These are phyloP conservation scores for Byssothecium circinans DNA, from an alignment of 2,329 filamentous ascomycete species.

Conservation along the genomic window DNA sequence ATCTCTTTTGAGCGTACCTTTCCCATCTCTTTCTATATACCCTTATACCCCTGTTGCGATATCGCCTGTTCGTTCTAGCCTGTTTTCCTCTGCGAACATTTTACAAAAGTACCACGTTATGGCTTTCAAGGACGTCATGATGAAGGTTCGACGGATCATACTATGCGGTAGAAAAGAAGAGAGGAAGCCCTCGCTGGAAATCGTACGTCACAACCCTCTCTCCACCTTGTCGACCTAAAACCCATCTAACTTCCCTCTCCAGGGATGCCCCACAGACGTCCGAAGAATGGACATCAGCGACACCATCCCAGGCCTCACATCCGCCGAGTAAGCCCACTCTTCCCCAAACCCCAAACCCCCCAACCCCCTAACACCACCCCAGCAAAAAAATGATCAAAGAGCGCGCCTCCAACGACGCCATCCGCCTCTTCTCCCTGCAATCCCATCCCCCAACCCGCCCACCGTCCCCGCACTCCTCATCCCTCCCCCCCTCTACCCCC, in stretches of 20 bases:
- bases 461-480: slow-evolving; percentile 9
- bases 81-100: slow-evolving; percentile 7
- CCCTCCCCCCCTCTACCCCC: slow-evolving; percentile 6
- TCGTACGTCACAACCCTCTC: slow-evolving; percentile 16
- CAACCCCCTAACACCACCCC: neutral
- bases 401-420: slow-evolving; percentile 33
- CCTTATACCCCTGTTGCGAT: no score
- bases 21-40: slow-evolving; percentile 2
- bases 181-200: slow-evolving; percentile 25
- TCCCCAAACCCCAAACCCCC: neutral
- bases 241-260: neutral
- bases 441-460: slow-evolving; percentile 14
- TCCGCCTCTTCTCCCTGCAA: slow-evolving; percentile 25
- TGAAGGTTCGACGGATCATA: slow-evolving; percentile 23
- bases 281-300: slow-evolving; percentile 32
- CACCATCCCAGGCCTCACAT: slow-evolving; percentile 31
- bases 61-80: neutral
- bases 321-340: slow-evolving; percentile 25
- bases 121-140: slow-evolving; percentile 26
- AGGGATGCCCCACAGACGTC: slow-evolving; percentile 37
- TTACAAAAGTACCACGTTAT: slow-evolving; percentile 16
- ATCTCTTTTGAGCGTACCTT: slow-evolving; percentile 1
- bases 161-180: slow-evolving; percentile 29
- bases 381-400: slow-evolving; percentile 32
- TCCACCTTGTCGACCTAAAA: neutral